Evolutionary conservation across 768 basidiomycete genomes (phyloP), one percentile per base, ranked within the genome.

Genomic region (Leccinum ochraceum): DNA sequence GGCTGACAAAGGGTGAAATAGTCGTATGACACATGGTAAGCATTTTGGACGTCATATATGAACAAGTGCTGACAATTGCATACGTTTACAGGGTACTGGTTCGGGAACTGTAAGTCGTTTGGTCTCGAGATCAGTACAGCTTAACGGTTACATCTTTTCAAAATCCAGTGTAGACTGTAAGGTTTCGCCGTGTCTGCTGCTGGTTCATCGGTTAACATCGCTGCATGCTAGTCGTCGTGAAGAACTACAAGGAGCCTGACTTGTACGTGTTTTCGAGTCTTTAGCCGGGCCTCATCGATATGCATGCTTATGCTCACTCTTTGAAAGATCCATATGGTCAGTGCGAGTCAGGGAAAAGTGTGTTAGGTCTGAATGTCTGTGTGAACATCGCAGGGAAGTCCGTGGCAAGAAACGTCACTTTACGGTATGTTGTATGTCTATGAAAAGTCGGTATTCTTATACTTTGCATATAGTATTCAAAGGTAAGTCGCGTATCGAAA

Each of bases 331-430:
- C 26, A 94, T 94, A 68, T 94, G 92, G 89, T 91, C 75, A 77
- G 83, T 80, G 52, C 67, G 70, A 67, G 54, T 52, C 65, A 71
- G 64, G 71, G 62, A 61, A 63, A 63, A 57, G 55, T 65, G 64
- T 66, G 51, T 61, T 54, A 59, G 34, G 48, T 68, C 67, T 72
- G 57, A 70, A 64, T 63, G 57, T 69, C 62, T 46, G 54, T 60
- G 59, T 66, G 53, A 60, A 58, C 59, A 62, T 62, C 64, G 26
- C 72, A 92, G 91, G 94, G 95, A 98, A 77, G 95, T 98, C 17
- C 82, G 95, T 60, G 88, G 89, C 64, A 85, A 86, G 72, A 85
- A 89, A 73, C 83, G 89, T 54, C 88, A 95, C 67, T 96, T 95
- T 69, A 90, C 94, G 44, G 90, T 90, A 63, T 54, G 87, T 77